These are phyloP conservation scores for Zygnema circumcarinatum DNA, from an alignment of 139 green algal species.

Conservation along the genomic window DNA sequence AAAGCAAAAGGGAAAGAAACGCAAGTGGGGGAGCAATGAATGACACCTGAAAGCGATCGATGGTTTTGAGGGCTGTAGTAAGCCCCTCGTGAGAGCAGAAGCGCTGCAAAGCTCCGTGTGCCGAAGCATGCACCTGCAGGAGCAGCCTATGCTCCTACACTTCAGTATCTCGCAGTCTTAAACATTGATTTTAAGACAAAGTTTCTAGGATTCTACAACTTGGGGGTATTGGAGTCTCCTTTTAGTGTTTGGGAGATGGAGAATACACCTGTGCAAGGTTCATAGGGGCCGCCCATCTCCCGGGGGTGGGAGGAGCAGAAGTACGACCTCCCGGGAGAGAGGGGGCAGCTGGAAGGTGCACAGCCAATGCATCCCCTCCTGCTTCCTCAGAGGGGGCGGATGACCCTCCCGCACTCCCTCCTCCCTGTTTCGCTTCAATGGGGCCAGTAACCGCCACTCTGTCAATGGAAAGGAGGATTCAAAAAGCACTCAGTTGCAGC, in stretches of 20 bases:
- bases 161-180: conserved; percentile 1
- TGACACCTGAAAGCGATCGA: conserved; percentile 37
- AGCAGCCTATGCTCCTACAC: no score
- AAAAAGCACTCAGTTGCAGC: no score
- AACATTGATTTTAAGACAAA: background rate
- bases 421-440: no score
- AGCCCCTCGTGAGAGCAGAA: conserved; percentile 19
- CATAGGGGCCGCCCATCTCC: background rate
- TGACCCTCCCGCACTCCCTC: no score
- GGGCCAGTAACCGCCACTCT: no score
- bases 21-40: background rate
- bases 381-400: no score
- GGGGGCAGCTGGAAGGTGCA: no score
- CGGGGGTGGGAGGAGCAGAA: background rate
- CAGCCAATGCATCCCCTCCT: no score
- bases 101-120: conserved; percentile 14
- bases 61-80: conserved; percentile 9
- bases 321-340: background rate
- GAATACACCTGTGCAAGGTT: background rate
- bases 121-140: conserved; percentile 36
- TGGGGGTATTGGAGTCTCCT: background rate
- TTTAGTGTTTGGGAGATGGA: no score
- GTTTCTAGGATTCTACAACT: background rate
- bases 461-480: no score
- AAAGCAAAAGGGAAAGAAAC: background rate